Evolutionary conservation across 805 yeast genomes (phyloP), one percentile per base, ranked within the genome.

Genomic region (Jamesozyma piceae): DNA sequence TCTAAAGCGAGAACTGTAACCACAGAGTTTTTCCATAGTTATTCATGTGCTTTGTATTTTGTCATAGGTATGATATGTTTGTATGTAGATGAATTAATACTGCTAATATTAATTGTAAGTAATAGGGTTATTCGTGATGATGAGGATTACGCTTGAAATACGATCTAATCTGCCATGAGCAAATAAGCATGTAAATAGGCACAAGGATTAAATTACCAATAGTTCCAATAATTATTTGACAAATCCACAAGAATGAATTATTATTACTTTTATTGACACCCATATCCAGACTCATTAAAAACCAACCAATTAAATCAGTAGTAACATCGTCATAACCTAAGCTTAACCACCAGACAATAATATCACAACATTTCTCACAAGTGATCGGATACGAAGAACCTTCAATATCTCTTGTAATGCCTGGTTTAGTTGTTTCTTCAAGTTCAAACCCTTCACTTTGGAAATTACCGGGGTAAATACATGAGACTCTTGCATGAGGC

Each of bases 401-500:
- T 62, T 92, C 98, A 28, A 92, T 86, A 27, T 63, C 64, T 49
- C 71, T 75, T 1, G 97, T 88, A 43, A 92, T 85, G 9, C 70
- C 74, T 0, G 98, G 97, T 59, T 92, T 92, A 2, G 94, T 82
- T 43, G 65, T 63, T 57, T 89, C 82, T 61, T 92, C 99, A 45
- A 78, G 78, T 3, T 65, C 74, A 55, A 63, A 92, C 0, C 98
- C 99, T 60, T 89, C 97, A 49, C 94, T 80, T 38, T 71, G 75
- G 62, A 90, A 88, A 57, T 87, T 88, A 0, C 98, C 98, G 0
- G 97, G 95, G 54, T 77, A 80, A 0, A 87, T 77, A 46, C 86
- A 78, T 4, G 82, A 74, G 0, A 92, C 83, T 22, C 81, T 65
- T 48, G 81, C 78, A 46, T 80, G 73, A 53, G 77, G 80, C 5